Conservation (phyloP, 768 basidiomycete species). For the Russula brevipes region DNA sequence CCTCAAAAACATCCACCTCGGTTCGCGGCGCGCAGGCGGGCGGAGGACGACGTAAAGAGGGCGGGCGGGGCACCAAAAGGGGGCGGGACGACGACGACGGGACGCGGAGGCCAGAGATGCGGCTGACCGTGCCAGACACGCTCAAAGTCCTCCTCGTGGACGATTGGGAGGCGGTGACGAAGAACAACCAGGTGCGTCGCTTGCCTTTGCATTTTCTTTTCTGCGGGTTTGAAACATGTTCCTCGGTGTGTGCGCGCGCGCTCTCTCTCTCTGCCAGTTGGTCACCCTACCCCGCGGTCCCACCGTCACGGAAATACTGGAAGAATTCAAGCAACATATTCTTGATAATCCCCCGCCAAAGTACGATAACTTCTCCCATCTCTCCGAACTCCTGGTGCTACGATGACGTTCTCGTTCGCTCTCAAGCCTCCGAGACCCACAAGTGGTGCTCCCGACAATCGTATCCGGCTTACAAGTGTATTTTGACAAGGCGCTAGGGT, state of each 20-base stretch:
- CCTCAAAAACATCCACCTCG: constrained; percentile 29
- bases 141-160: constrained; percentile 88
- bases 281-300: constrained; percentile 79
- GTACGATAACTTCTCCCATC: constrained; percentile 32
- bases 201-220: not conserved
- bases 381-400: not conserved
- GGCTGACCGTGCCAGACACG: constrained; percentile 82
- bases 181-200: constrained; percentile 72
- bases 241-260: not conserved
- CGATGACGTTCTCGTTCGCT: not conserved
- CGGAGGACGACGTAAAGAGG: constrained; percentile 48
- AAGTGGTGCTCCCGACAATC: constrained; percentile 69
- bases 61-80: constrained; percentile 60
- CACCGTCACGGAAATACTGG: constrained; percentile 68
- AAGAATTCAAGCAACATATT: constrained; percentile 70
- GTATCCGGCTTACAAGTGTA: constrained; percentile 82
- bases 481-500: constrained; percentile 88
- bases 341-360: constrained; percentile 41
- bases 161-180: constrained; percentile 97
- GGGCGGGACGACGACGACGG: constrained; percentile 79
- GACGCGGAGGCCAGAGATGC: constrained; percentile 80
- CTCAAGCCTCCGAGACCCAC: constrained; percentile 61
- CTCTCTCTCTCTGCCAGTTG: constrained; percentile 45
- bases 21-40: constrained; percentile 26
- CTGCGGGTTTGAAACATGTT: not conserved